phyloP scores from a whole-genome alignment of 2,329 filamentous ascomycete genomes.

The Talaromyces sp. region DNA sequence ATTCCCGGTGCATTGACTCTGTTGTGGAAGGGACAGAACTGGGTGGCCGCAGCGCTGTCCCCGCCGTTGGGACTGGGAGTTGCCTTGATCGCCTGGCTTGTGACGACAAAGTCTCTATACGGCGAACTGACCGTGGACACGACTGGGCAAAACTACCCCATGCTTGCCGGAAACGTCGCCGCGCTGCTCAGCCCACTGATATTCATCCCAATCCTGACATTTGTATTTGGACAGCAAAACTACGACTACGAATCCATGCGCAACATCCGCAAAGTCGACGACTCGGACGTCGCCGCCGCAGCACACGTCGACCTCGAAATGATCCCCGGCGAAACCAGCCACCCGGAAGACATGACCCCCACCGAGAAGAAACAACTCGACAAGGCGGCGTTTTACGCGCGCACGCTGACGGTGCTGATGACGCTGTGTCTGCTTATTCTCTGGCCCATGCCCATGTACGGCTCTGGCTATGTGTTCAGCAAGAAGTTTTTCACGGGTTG shows the following conservation, averaged over 20 bases:
- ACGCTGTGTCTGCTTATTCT: slow-evolving; percentile 70
- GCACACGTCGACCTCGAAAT: slow-evolving; percentile 63
- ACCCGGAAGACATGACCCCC: slow-evolving; percentile 30
- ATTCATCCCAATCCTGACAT: slow-evolving; percentile 71
- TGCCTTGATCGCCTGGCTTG: slow-evolving; percentile 71
- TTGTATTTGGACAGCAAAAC: slow-evolving; percentile 63
- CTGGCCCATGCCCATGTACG: slow-evolving; percentile 93
- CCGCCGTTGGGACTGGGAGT: slow-evolving; percentile 65
- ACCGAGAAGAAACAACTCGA: slow-evolving; percentile 45
- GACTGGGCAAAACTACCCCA: slow-evolving; percentile 80
- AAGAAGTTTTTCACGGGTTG: slow-evolving; percentile 79
- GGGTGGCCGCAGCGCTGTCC: slow-evolving; percentile 64
- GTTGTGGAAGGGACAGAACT: slow-evolving; percentile 75
- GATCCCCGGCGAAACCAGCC: slow-evolving; percentile 47
- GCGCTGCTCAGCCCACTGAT: slow-evolving; percentile 72
- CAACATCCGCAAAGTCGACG: slow-evolving; percentile 71
- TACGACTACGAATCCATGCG: slow-evolving; percentile 87
- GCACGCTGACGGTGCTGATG: slow-evolving; percentile 56
- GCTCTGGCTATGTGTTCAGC: slow-evolving; percentile 72
- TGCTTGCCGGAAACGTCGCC: slow-evolving; percentile 81
- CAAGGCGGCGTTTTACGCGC: slow-evolving; percentile 51
- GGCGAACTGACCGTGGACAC: slow-evolving; percentile 65
- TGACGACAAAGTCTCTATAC: slow-evolving; percentile 66
- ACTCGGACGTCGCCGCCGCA: slow-evolving; percentile 62
- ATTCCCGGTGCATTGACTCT: slow-evolving; percentile 76